phyloP scores from a whole-genome alignment of 1,284 basidiomycete species.

The Phlebopus sp. region DNA sequence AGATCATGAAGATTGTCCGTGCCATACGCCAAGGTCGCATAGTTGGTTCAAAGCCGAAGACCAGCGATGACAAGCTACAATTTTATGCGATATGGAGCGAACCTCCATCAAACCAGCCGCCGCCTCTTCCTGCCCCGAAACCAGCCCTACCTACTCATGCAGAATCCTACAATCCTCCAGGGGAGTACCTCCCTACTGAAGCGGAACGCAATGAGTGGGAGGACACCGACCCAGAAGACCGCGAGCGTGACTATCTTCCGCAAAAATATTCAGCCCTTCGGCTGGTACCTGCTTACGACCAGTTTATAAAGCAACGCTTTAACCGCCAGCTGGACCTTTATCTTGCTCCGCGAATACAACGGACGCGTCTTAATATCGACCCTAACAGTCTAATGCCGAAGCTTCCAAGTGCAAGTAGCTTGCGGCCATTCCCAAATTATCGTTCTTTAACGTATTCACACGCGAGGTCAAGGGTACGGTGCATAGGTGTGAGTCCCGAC shows the following conservation, averaged over 20 bases:
- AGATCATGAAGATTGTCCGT: constrained; percentile 99
- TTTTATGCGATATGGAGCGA: constrained; percentile 93
- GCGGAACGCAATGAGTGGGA: constrained; percentile 87
- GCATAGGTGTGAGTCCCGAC: constrained; percentile 80
- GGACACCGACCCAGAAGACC: constrained; percentile 84
- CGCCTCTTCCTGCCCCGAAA: constrained; percentile 93
- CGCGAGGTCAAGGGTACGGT: constrained; percentile 69
- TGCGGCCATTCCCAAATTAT: constrained; percentile 94
- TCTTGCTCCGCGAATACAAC: constrained; percentile 90
- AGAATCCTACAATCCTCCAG: constrained; percentile 98
- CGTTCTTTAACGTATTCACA: constrained; percentile 75
- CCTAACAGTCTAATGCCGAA: constrained; percentile 92
- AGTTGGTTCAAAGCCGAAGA: constrained; percentile 82
- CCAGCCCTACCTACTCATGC: constrained; percentile 84
- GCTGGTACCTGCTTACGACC: constrained; percentile 88
- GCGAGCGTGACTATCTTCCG: constrained; percentile 88
- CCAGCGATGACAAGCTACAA: constrained; percentile 65
- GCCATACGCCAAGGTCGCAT: constrained; percentile 97
- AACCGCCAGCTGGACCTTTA: constrained; percentile 95
- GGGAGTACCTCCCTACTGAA: constrained; percentile 93
- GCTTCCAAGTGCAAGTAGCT: constrained; percentile 89
- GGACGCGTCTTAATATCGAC: constrained; percentile 86
- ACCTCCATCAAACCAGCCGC: constrained; percentile 59
- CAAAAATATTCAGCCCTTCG: constrained; percentile 85
- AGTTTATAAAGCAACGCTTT: constrained; percentile 94